Evolutionary conservation across 306 rosid species (phyloP).

Genomic region (Argentina anserina): DNA sequence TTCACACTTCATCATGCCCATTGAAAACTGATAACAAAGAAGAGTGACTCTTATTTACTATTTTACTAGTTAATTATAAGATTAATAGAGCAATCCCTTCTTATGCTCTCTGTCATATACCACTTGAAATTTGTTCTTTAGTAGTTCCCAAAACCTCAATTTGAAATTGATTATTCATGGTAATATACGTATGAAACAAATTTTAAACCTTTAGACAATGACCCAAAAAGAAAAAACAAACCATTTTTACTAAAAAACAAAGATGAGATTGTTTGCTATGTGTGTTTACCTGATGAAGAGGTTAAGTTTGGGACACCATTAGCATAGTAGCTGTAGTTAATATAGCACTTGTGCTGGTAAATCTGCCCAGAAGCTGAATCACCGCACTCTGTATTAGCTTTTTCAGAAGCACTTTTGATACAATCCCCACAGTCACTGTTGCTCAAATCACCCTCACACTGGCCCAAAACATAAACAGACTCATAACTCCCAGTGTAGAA

Average conservation of each 20-base stretch:
- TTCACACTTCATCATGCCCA: not conserved
- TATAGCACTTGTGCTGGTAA: slow-evolving; percentile 67
- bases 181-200: not conserved
- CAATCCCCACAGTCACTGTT: slow-evolving; percentile 63
- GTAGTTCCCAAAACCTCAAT: not conserved
- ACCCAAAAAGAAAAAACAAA: not conserved
- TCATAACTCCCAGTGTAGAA: slow-evolving; percentile 69
- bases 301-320: slow-evolving; percentile 51
- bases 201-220: not conserved
- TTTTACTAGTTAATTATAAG: not conserved
- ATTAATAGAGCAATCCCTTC: not conserved
- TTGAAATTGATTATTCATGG: not conserved
- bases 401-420: slow-evolving; percentile 57
- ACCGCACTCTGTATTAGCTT: slow-evolving; percentile 46
- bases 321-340: slow-evolving; percentile 79
- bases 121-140: not conserved
- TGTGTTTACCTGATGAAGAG: slow-evolving; percentile 52
- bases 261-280: not conserved
- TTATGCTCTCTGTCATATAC: not conserved
- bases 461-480: slow-evolving; percentile 74
- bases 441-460: slow-evolving; percentile 76
- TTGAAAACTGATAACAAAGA: not conserved
- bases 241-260: not conserved
- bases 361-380: slow-evolving; percentile 62
- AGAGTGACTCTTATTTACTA: not conserved